Evolutionary conservation across 352 stramenopile genomes (phyloP).

Genomic region (Pythium oligandrum): DNA sequence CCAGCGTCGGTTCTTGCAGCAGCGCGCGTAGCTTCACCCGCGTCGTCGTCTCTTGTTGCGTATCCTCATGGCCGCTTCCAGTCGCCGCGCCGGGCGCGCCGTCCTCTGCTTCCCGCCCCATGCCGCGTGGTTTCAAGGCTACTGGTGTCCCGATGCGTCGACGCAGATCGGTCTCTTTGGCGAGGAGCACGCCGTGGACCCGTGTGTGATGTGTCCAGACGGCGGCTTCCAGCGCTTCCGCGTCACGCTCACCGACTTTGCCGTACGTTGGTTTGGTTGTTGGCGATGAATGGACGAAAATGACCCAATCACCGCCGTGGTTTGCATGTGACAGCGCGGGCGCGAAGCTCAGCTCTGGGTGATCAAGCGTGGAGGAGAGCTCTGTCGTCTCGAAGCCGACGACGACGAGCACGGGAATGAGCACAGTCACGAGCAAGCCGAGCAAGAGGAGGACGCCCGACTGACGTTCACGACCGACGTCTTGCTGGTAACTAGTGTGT

Average conservation of each 20-base stretch:
- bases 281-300: constrained; percentile 10
- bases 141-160: constrained; percentile 35
- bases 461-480: constrained; percentile 5
- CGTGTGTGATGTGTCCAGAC: constrained; percentile 47
- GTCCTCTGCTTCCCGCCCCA: constrained; percentile 55
- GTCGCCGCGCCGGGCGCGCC: constrained; percentile 22
- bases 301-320: neutral
- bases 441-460: neutral
- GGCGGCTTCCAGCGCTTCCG: constrained; percentile 63
- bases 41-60: constrained; percentile 5
- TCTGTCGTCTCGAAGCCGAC: constrained; percentile 49
- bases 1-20: constrained; percentile 30
- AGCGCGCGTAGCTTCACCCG: constrained; percentile 38
- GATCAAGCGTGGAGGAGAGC: constrained; percentile 53
- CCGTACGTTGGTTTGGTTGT: constrained; percentile 9
- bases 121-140: constrained; percentile 64
- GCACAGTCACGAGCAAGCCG: constrained; percentile 1
- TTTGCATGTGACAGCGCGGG: constrained; percentile 3
- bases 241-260: constrained; percentile 58
- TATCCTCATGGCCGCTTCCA: constrained; percentile 14
- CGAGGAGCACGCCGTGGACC: constrained; percentile 56
- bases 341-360: constrained; percentile 40
- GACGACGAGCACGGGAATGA: constrained; percentile 11
- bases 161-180: constrained; percentile 52
- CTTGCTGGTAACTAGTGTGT: too few species aligned